Evolutionary conservation across 441 rosid species (phyloP), one percentile per base, ranked within the genome.

Genomic region (Pelargonium fulgidum): DNA sequence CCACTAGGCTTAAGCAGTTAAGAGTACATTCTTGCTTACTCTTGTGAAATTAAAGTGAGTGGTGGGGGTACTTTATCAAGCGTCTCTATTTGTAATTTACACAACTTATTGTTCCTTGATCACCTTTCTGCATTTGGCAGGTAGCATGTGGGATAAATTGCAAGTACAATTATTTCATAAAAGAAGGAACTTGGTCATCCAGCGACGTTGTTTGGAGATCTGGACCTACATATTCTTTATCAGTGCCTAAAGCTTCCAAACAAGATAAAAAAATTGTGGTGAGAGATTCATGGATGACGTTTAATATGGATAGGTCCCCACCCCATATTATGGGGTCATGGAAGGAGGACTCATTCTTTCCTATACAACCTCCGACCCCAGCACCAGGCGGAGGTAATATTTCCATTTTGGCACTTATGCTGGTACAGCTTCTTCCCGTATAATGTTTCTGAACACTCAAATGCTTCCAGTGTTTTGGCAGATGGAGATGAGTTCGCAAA

Each of bases 381-480:
- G 74, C 67, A 77, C 76, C 72, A 74, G 62, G 70, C 61, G 72
- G 72, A 87, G 97, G 97, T 91, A 84, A 83, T 74, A 77, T 89
- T 76, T 77, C 73, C 1, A n/a, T 72, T 78, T 73, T 71, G 72
- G 48, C 74, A 19, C 20, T 45, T 50, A 68, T 70, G 52, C 76
- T 41, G 16, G 61, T 64, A 56, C 68, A 75, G 70, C 65, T 74
- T 76, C 75, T 67, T 64, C 77, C 62, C 59, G 69, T 83, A 72
- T 63, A 70, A 77, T 85, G 81, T 78, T 81, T 88, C 88, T 85
- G 88, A 85, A 89, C 86, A 89, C 97, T 93, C 86, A 91, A 84
- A 88, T 87, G 85, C 74, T 84, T 88, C 85, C 96, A 93, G 98
- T 88, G 87, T 77, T 84, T 91, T 89, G 85, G 85, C 98, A 93